A percentile compares a stretch with the other conserved stretches of the same genome.
Conservation (phyloP, 2,329 filamentous ascomycete species). For the Penicillium sp. region DNA sequence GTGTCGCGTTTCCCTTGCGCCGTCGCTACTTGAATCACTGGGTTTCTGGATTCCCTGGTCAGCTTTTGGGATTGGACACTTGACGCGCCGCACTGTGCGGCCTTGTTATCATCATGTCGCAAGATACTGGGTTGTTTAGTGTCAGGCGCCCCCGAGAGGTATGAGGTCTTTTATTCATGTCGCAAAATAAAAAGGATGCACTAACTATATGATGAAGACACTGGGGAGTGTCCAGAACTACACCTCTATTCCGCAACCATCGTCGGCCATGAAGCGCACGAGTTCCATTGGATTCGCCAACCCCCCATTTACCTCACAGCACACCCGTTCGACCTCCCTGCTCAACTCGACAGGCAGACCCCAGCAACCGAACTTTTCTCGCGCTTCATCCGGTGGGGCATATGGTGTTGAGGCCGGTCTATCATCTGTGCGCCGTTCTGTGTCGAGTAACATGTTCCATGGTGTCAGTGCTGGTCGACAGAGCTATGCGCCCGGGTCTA, state of each 20-base stretch:
- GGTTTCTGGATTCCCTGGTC: background rate
- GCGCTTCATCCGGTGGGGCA: constrained; percentile 69
- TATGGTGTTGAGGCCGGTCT: constrained; percentile 77
- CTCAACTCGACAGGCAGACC: constrained; percentile 81
- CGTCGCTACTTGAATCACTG: constrained; percentile 2
- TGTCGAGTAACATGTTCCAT: constrained; percentile 64
- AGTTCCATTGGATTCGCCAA: constrained; percentile 69
- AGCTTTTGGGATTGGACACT: background rate
- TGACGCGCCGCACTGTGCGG: constrained; percentile 28
- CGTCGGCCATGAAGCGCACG: constrained; percentile 90
- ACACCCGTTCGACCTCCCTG: constrained; percentile 80
- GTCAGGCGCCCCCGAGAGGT: constrained; percentile 90
- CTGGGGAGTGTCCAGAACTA: constrained; percentile 80
- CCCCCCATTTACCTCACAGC: constrained; percentile 64
- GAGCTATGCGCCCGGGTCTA: constrained; percentile 63
- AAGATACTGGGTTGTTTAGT: constrained; percentile 84
- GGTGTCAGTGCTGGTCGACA: constrained; percentile 63
- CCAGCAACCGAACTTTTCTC: constrained; percentile 81
- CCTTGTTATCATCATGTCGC: constrained; percentile 63
- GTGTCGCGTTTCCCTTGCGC: constrained; percentile 4
- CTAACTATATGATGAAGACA: constrained; percentile 53
- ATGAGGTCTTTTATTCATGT: constrained; percentile 35
- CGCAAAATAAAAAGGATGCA: constrained; percentile 15
- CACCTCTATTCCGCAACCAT: constrained; percentile 81
- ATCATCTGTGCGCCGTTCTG: constrained; percentile 78